Evolutionary conservation across 345 rosid species (phyloP).

Genomic region (Erucastrum elatum): DNA sequence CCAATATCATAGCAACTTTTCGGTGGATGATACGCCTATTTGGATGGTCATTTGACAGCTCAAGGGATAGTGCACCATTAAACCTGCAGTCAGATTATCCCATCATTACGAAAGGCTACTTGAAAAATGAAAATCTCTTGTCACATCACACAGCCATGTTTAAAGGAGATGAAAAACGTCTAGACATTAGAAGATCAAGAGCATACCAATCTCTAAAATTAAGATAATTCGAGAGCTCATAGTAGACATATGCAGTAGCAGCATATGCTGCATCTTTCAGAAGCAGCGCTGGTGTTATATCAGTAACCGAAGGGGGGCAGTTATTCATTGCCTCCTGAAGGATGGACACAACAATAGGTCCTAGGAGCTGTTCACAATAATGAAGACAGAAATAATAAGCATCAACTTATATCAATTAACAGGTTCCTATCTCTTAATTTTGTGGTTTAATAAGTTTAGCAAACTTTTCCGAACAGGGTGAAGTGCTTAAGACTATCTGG

Average conservation of each 20-base stretch:
- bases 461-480: constrained; percentile 1
- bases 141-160: neutral
- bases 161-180: constrained; percentile 11
- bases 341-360: constrained; percentile 86
- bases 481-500: constrained; percentile 27
- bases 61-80: constrained; percentile 84
- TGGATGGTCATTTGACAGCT: constrained; percentile 87
- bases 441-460: neutral
- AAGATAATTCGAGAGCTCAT: constrained; percentile 94
- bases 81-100: constrained; percentile 59
- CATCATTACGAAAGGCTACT: constrained; percentile 18
- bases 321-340: constrained; percentile 94
- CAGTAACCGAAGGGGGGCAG: constrained; percentile 80
- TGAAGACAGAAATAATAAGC: constrained; percentile 27
- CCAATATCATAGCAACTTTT: constrained; percentile 89
- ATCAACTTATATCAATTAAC: constrained; percentile 7
- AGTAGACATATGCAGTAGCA: constrained; percentile 96
- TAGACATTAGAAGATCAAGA: constrained; percentile 22
- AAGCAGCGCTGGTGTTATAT: constrained; percentile 80
- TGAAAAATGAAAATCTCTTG: neutral
- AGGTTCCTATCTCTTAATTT: neutral
- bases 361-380: constrained; percentile 62
- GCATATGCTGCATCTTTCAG: constrained; percentile 97
- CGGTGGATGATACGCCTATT: constrained; percentile 91
- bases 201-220: constrained; percentile 90